Percentiles rank a stretch among this genome's conserved stretches.
Conservation (phyloP, 2,329 filamentous ascomycete genomes). For the Stagonosporopsis cucurbitacearum region DNA sequence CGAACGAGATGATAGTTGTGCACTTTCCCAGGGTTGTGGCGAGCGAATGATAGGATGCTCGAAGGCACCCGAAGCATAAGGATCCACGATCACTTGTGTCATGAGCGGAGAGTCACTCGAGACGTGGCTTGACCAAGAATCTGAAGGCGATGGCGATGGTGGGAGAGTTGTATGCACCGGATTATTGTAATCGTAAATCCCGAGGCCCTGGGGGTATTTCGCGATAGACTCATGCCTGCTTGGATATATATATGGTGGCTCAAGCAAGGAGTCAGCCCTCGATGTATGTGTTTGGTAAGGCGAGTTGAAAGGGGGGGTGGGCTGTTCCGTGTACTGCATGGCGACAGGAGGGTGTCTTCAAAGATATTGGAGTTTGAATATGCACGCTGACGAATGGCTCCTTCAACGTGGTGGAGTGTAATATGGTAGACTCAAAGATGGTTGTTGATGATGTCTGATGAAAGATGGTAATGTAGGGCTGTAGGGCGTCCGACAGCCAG, state of each 20-base stretch:
- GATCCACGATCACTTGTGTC: constrained; percentile 39
- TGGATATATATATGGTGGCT: constrained; percentile 47
- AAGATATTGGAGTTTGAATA: constrained; percentile 14
- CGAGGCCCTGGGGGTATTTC: constrained; percentile 42
- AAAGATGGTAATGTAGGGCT: constrained; percentile 24
- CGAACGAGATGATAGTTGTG: constrained; percentile 43
- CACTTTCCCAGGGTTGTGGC: constrained; percentile 38
- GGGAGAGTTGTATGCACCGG: constrained; percentile 36
- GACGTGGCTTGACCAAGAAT: constrained; percentile 39
- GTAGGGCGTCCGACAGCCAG: constrained; percentile 34
- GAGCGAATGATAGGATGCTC: constrained; percentile 43
- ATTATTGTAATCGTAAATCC: constrained; percentile 43
- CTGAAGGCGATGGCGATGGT: constrained; percentile 46
- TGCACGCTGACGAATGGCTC: constrained; percentile 15
- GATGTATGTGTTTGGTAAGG: constrained; percentile 45
- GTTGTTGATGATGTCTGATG: constrained; percentile 20
- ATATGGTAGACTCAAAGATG: background rate
- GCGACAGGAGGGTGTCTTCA: constrained; percentile 21
- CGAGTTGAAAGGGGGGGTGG: constrained; percentile 46
- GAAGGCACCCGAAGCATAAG: constrained; percentile 42
- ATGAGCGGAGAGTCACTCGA: constrained; percentile 39
- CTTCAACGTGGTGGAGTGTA: constrained; percentile 10
- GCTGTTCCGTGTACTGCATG: constrained; percentile 40
- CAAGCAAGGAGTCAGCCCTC: constrained; percentile 32
- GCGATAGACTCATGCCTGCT: constrained; percentile 38